Evolutionary conservation across 805 yeast species (phyloP).

Genomic region (Maudiozyma bulderi): DNA sequence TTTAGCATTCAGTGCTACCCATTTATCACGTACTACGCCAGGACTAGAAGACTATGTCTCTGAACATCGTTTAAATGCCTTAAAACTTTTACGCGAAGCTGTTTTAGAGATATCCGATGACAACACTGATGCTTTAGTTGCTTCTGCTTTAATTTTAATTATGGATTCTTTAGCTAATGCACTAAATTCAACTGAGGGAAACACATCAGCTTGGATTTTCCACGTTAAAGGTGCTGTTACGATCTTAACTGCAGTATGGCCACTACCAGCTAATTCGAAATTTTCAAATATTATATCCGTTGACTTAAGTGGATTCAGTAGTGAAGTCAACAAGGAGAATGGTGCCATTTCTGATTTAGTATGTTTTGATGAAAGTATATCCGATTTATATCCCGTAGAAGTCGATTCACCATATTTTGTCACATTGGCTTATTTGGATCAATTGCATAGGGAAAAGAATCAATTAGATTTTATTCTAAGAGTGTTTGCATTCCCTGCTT

Average conservation of each 20-base stretch:
- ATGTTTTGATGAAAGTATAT: slow-evolving; percentile 79
- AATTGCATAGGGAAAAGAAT: slow-evolving; percentile 68
- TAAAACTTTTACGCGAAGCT: slow-evolving; percentile 71
- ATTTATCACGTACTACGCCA: slow-evolving; percentile 64
- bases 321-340: slow-evolving; percentile 33
- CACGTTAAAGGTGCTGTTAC: slow-evolving; percentile 97
- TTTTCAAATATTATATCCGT: slow-evolving; percentile 69
- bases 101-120: slow-evolving; percentile 74
- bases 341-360: slow-evolving; percentile 45
- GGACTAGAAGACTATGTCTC: slow-evolving; percentile 77
- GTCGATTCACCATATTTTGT: slow-evolving; percentile 75
- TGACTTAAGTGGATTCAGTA: slow-evolving; percentile 84
- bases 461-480: slow-evolving; percentile 79
- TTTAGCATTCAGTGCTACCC: slow-evolving; percentile 87
- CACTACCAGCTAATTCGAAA: slow-evolving; percentile 58
- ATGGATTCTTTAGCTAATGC: slow-evolving; percentile 95
- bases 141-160: slow-evolving; percentile 78
- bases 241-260: slow-evolving; percentile 93
- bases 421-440: slow-evolving; percentile 80
- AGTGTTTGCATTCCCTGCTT: slow-evolving; percentile 87
- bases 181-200: slow-evolving; percentile 33
- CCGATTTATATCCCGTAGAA: slow-evolving; percentile 79
- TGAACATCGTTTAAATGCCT: slow-evolving; percentile 78
- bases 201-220: slow-evolving; percentile 85
- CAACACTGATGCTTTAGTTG: slow-evolving; percentile 88